Conservation (phyloP, 345 rosid species). For the Arabidopsis arenosa region DNA sequence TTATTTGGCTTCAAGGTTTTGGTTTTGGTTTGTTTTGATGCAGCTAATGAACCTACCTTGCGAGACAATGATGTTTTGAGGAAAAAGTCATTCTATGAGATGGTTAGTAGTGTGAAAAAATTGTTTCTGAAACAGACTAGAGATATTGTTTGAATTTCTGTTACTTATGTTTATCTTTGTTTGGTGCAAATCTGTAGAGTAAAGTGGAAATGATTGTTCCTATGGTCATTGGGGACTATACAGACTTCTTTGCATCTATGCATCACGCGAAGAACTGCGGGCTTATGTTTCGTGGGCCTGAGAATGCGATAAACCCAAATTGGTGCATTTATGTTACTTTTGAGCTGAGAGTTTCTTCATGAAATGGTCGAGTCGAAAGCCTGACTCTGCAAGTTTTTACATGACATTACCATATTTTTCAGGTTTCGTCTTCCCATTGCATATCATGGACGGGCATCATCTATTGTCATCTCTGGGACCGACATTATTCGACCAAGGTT, state of each 20-base stretch:
- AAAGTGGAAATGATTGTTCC: conserved; percentile 92
- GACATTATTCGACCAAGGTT: conserved; percentile 85
- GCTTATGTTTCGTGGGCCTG: conserved; percentile 84
- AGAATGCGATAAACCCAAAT: conserved; percentile 70
- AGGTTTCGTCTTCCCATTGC: conserved; percentile 99
- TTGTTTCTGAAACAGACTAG: background rate
- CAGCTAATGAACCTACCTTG: conserved; percentile 68
- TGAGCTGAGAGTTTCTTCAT: conserved; percentile 21
- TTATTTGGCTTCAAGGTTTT: conserved; percentile 23
- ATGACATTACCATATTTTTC: conserved; percentile 38
- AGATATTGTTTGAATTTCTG: conserved; percentile 1
- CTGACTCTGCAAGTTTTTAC: conserved; percentile 15
- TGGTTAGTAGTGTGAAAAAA: conserved; percentile 51
- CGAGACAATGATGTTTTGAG: conserved; percentile 75
- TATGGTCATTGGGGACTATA: conserved; percentile 84
- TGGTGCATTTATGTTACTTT: conserved; percentile 56
- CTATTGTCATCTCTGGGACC: conserved; percentile 90
- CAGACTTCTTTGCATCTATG: conserved; percentile 94
- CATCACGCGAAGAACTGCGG: conserved; percentile 97
- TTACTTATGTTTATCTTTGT: conserved; percentile 10
- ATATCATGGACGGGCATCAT: conserved; percentile 96
- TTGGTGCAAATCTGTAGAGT: conserved; percentile 49
- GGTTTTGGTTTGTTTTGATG: conserved; percentile 44
- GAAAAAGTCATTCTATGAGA: conserved; percentile 64
- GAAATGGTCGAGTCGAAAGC: conserved; percentile 6